Evolutionary conservation across 1,139 yeast genomes (phyloP).

Genomic region (Sugiyamaella grinbergsii): DNA sequence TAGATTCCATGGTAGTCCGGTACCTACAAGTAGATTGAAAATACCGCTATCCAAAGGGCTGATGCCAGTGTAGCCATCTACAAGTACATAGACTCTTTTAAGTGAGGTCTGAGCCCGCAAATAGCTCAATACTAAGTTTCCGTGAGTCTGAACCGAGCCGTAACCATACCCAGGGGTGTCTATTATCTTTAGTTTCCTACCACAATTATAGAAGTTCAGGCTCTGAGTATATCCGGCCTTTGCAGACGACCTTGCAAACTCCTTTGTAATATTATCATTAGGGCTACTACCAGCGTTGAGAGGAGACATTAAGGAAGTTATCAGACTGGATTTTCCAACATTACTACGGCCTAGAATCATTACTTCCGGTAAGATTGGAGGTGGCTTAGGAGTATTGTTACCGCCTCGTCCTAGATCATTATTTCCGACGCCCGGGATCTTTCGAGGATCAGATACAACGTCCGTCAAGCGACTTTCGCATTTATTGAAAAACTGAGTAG

Average conservation of each 20-base stretch:
- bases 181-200: slow-evolving; percentile 61
- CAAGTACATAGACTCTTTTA: slow-evolving; percentile 58
- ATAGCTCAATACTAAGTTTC: slow-evolving; percentile 65
- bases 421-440: neutral
- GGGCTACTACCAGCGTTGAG: slow-evolving; percentile 37
- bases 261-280: slow-evolving; percentile 43
- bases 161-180: slow-evolving; percentile 92
- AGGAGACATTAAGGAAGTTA: slow-evolving; percentile 51
- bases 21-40: slow-evolving; percentile 51
- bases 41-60: slow-evolving; percentile 57
- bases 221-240: slow-evolving; percentile 79
- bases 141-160: slow-evolving; percentile 63
- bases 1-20: slow-evolving; percentile 70
- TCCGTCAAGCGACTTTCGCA: slow-evolving; percentile 19
- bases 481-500: slow-evolving; percentile 25
- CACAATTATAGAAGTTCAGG: slow-evolving; percentile 69
- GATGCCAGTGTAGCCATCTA: slow-evolving; percentile 62
- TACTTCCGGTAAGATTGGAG: slow-evolving; percentile 49
- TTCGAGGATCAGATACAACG: slow-evolving; percentile 12
- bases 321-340: slow-evolving; percentile 78
- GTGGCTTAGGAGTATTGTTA: slow-evolving; percentile 44
- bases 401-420: neutral
- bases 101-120: slow-evolving; percentile 56
- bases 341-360: slow-evolving; percentile 77
- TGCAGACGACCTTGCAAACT: slow-evolving; percentile 57